Conservation (phyloP, 805 yeast species). For the Saturnispora saitoi region DNA sequence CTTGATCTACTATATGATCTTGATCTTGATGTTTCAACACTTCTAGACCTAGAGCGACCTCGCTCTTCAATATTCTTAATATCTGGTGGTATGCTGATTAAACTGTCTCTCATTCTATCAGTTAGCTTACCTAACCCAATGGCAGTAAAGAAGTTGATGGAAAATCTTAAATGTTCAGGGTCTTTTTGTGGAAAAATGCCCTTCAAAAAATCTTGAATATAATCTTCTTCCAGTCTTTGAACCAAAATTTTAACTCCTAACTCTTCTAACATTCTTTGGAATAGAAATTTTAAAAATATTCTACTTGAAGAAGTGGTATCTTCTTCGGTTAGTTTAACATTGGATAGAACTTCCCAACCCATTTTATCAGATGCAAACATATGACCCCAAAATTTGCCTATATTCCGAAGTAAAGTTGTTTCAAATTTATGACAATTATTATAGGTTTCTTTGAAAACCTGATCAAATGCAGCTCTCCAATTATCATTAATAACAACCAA, state of each 20-base stretch:
- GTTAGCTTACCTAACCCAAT: slow-evolving; percentile 82
- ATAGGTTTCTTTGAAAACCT: slow-evolving; percentile 50
- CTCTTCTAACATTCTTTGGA: slow-evolving; percentile 72
- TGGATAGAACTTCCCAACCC: slow-evolving; percentile 51
- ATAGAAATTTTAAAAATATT: slow-evolving; percentile 70
- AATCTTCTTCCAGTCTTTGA: slow-evolving; percentile 43
- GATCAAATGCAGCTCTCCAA: slow-evolving; percentile 52
- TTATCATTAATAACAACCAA: slow-evolving; percentile 39
- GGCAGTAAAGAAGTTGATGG: slow-evolving; percentile 89
- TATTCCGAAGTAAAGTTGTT: slow-evolving; percentile 62
- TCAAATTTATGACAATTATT: slow-evolving; percentile 56
- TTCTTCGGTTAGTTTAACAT: slow-evolving; percentile 53
- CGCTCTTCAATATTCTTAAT: slow-evolving; percentile 12
- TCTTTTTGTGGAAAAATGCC: slow-evolving; percentile 62
- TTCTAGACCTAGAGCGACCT: slow-evolving; percentile 2
- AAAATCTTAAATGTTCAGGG: slow-evolving; percentile 51
- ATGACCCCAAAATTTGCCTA: slow-evolving; percentile 84
- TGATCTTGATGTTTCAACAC: slow-evolving; percentile 9
- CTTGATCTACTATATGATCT: slow-evolving; percentile 16
- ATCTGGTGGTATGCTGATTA: slow-evolving; percentile 20
- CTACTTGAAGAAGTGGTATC: slow-evolving; percentile 76
- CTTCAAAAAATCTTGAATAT: slow-evolving; percentile 36
- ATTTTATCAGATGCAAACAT: slow-evolving; percentile 62
- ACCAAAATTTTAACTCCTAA: slow-evolving; percentile 50
- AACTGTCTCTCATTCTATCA: slow-evolving; percentile 59